Evolutionary conservation across 176 grass and related monocot genomes (phyloP).

Genomic region (Eragrostis curvula): DNA sequence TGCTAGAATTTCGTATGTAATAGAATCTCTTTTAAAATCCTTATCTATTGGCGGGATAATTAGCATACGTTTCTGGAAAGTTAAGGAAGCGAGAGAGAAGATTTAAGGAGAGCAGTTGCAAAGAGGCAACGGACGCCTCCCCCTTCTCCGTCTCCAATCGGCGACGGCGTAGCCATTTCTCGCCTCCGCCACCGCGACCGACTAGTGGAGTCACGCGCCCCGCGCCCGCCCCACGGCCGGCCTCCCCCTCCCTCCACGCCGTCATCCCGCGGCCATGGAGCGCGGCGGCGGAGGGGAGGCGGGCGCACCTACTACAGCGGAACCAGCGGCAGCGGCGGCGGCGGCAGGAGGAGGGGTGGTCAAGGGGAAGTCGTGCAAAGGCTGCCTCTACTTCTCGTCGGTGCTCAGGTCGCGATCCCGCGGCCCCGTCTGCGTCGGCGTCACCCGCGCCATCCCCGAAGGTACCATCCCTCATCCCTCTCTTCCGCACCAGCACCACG

Average conservation of each 20-base stretch:
- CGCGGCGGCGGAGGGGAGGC: slow-evolving; percentile 27
- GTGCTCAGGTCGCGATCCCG: slow-evolving; percentile 58
- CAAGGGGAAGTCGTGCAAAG: slow-evolving; percentile 84
- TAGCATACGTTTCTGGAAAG: not conserved
- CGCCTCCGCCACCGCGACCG: not conserved
- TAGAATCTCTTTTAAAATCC: too few species aligned
- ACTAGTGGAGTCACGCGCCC: not conserved
- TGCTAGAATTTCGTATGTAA: too few species aligned
- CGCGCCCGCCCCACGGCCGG: not conserved
- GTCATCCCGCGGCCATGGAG: slow-evolving; percentile 33
- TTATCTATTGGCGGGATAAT: not conserved
- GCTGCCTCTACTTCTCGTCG: slow-evolving; percentile 90
- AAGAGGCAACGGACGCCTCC: not conserved
- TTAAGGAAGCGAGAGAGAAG: not conserved
- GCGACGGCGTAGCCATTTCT: slow-evolving; percentile 5
- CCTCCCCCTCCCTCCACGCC: not conserved
- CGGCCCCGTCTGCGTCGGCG: slow-evolving; percentile 76
- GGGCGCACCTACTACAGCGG: slow-evolving; percentile 25
- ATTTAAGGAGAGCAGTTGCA: not conserved
- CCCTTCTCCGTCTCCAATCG: not conserved
- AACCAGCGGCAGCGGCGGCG: slow-evolving; percentile 2
- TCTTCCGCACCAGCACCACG: not conserved
- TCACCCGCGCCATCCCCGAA: slow-evolving; percentile 66
- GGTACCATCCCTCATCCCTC: slow-evolving; percentile 24
- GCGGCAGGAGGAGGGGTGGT: slow-evolving; percentile 4